Evolutionary conservation across 176 grass and related monocot species (phyloP), one percentile per base, ranked within the genome.

Genomic region (Musa itinerans): DNA sequence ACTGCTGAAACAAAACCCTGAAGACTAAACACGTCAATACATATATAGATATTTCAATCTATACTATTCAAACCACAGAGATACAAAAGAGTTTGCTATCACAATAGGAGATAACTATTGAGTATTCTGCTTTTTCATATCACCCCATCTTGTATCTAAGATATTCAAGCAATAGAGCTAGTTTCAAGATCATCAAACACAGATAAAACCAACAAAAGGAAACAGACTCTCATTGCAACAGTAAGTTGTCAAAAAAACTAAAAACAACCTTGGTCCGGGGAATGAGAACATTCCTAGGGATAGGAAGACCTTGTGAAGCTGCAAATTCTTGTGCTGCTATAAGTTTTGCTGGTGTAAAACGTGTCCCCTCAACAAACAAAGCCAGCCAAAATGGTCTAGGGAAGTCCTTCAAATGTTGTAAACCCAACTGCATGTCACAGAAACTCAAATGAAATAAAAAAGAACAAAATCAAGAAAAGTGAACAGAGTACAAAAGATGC

Each of bases 1-100:
- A 99, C 90, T 66, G 96, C 89, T 69, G 96, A 88, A 59, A 99
- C 96, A 75, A 99, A 99, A 55, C 96, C 96, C 96, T 99, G 82
- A 51, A 63, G 83, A 43, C 34, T 43, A 43, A 43, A 43, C 34
- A 0, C 34, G 62, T 81, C 34, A 43, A 43, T 26, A 61, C 10
- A 59, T 48, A 63, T 49, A 29, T 29, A 29, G 29, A 29, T 50
- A 10, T 21, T 2, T 13, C 15, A 12, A 23, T 25, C 10, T 17
- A 24, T 22, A 22, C 9, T 6, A 43, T 6, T 43, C 34, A 43
- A 43, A 6, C 34, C 34, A 43, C 34, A 43, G 3, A 29, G 34
- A 43, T 43, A 5, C 34, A 43, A 43, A 43, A 43, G 34, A 43
- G 34, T 5, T 43, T 43, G 34, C 34, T 43, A 43, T 43, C 34